A percentile compares a stretch with the other conserved stretches of the same genome.
phyloP scores from a whole-genome alignment of 257 asterid species.

The Solanum ahanhuiri region DNA sequence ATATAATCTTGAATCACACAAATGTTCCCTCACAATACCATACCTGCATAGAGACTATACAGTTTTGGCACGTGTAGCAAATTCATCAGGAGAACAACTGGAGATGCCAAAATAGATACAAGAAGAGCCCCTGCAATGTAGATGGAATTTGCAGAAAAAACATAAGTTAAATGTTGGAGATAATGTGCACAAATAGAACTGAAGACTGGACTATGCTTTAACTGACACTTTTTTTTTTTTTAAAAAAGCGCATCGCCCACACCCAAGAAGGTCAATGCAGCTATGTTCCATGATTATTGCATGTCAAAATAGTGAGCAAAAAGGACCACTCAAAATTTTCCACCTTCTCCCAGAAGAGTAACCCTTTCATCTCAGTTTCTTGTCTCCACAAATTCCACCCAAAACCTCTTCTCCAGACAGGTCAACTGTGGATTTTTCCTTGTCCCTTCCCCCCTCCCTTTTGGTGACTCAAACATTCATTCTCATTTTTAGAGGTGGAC shows the following conservation, averaged over 20 bases:
- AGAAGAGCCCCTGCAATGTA: slow-evolving; percentile 56
- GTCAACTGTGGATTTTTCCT: not conserved
- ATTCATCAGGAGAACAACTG: slow-evolving; percentile 44
- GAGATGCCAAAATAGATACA: slow-evolving; percentile 72
- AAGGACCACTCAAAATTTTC: not conserved
- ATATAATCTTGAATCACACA: not conserved
- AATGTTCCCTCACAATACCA: not conserved
- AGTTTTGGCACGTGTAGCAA: slow-evolving; percentile 69
- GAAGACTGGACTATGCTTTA: not conserved
- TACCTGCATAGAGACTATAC: slow-evolving; percentile 71
- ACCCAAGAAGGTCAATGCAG: not conserved
- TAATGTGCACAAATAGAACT: not conserved
- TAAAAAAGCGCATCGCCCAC: not conserved
- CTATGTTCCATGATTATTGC: not conserved
- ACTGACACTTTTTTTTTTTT: not conserved
- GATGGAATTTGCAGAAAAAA: not conserved
- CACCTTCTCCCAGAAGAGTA: not conserved
- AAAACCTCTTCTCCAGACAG: not conserved
- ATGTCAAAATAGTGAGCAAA: not conserved
- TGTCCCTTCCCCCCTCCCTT: not conserved
- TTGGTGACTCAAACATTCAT: not conserved
- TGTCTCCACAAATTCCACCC: not conserved
- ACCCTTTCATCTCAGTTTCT: not conserved
- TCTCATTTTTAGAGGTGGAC: not conserved
- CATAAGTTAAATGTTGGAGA: not conserved